Conservation (phyloP, 768 basidiomycete genomes). For the Cubamyces lactineus region DNA sequence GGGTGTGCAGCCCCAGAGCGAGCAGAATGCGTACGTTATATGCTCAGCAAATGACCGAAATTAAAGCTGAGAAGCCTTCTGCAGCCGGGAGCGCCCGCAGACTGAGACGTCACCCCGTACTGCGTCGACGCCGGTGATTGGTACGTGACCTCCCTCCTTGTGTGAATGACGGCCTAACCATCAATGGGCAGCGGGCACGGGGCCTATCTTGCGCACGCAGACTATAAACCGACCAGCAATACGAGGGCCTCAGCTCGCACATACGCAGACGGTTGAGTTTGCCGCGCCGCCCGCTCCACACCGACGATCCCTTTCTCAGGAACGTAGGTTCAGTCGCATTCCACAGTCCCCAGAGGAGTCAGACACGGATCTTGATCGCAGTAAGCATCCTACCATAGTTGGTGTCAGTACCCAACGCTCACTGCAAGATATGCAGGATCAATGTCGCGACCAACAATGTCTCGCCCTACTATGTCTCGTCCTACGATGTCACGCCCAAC, state of each 20-base stretch:
- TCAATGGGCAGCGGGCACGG: conserved; percentile 4
- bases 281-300: conserved; percentile 38
- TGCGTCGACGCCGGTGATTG: conserved; percentile 1
- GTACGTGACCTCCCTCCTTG: conserved; percentile 11
- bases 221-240: conserved; percentile 20
- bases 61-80: conserved; percentile 23
- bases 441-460: conserved; percentile 26
- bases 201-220: conserved; percentile 16
- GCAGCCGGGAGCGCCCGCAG: conserved; percentile 14
- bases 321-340: conserved; percentile 28
- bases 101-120: conserved; percentile 16
- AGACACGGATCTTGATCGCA: conserved; percentile 27
- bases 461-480: conserved; percentile 16
- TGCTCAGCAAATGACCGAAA: conserved; percentile 6
- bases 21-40: conserved; percentile 14
- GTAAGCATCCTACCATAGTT: conserved; percentile 6
- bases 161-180: neutral
- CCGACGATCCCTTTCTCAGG: conserved; percentile 26
- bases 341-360: conserved; percentile 13
- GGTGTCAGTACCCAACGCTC: neutral
- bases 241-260: conserved; percentile 33
- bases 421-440: conserved; percentile 24
- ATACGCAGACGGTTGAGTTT: conserved; percentile 57
- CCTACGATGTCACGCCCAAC: conserved; percentile 17
- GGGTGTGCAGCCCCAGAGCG: neutral